Conservation (phyloP, 108 stramenopile genomes). For the Fragilariopsis cylindrus region DNA sequence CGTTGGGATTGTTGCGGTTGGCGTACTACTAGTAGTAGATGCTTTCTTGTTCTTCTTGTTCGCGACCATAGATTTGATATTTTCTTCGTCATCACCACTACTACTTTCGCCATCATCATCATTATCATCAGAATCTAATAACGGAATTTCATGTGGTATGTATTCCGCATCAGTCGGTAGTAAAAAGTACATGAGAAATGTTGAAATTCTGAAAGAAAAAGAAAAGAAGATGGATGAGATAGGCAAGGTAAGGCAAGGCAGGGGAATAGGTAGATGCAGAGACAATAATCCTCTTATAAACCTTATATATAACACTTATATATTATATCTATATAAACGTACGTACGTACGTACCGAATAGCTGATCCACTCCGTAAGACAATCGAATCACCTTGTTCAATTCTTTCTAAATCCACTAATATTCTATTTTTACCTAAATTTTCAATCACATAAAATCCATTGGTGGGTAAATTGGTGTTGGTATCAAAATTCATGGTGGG, state of each 20-base stretch:
- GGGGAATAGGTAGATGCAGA: no score
- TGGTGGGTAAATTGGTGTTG: constrained; percentile 14
- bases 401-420: constrained; percentile 39
- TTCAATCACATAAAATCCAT: constrained; percentile 69
- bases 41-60: constrained; percentile 12
- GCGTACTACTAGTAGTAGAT: neutral
- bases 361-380: constrained; percentile 35
- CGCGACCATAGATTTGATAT: neutral
- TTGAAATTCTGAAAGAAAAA: constrained; percentile 1
- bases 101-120: neutral
- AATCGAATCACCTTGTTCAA: constrained; percentile 46
- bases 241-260: no score
- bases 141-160: neutral
- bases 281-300: no score
- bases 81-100: neutral
- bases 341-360: constrained; percentile 9
- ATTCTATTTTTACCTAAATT: constrained; percentile 66
- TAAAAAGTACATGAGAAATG: constrained; percentile 44
- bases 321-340: no score
- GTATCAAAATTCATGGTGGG: neutral
- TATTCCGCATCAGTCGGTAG: constrained; percentile 30
- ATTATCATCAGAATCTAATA: neutral
- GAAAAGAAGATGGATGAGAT: no score
- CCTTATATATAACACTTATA: no score
- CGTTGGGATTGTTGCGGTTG: neutral